Evolutionary conservation across 495 filamentous ascomycete species (phyloP).

Genomic region (Daldinia bambusicola): DNA sequence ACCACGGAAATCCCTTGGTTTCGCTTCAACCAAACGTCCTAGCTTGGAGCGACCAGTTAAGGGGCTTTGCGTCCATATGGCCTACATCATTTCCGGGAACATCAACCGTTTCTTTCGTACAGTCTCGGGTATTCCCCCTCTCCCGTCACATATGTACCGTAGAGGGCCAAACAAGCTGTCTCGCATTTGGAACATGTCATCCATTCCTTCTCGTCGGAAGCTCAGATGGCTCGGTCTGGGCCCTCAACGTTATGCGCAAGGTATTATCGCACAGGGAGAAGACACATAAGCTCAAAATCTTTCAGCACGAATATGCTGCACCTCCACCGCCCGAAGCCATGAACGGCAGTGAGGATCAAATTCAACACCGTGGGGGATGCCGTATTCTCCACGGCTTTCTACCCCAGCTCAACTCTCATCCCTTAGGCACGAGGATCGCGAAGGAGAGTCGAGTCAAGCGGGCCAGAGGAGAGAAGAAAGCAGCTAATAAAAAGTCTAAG

Average conservation of each 20-base stretch:
- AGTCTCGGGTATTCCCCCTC: constrained; percentile 57
- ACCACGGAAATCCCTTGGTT: constrained; percentile 56
- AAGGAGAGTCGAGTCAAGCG: constrained; percentile 57
- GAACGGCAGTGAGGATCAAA: constrained; percentile 47
- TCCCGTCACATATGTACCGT: constrained; percentile 59
- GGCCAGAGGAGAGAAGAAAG: constrained; percentile 57
- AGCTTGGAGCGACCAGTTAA: constrained; percentile 57
- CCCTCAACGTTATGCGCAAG: constrained; percentile 59
- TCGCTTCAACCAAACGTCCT: constrained; percentile 60
- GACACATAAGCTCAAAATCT: constrained; percentile 56
- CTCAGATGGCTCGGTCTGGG: constrained; percentile 58
- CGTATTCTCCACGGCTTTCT: constrained; percentile 60
- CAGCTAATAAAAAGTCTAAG: constrained; percentile 57
- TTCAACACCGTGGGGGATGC: constrained; percentile 69
- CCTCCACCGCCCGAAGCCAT: constrained; percentile 7
- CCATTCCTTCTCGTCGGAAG: constrained; percentile 57
- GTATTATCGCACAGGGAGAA: constrained; percentile 56
- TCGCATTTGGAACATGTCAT: constrained; percentile 56
- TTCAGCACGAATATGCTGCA: constrained; percentile 59
- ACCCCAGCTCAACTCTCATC: constrained; percentile 70
- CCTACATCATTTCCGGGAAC: constrained; percentile 57
- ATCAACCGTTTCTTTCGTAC: constrained; percentile 58
- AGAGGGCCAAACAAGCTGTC: constrained; percentile 55
- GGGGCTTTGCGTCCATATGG: constrained; percentile 58
- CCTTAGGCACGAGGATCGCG: constrained; percentile 66